Evolutionary conservation across 2,329 filamentous ascomycete genomes (phyloP), one percentile per base, ranked within the genome.

Genomic region (Penicillium palitans): DNA sequence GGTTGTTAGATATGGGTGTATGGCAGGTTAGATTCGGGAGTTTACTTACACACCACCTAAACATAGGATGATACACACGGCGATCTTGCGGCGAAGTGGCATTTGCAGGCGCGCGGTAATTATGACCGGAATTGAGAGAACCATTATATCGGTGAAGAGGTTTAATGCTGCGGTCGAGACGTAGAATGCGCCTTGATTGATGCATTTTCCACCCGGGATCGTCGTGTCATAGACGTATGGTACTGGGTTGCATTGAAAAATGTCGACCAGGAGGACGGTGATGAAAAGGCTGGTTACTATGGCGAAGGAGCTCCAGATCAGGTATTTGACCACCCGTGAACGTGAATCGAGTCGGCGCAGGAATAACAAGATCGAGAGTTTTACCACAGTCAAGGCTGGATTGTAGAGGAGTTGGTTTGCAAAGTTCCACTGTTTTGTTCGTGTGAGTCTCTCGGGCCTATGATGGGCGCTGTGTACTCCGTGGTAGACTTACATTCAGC

Each of bases 341-440:
- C 46, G 68, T n/a, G 61, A 66, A 12, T 71, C 66, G 1, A 73
- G 61, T 31, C 71, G 69, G 9, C 62, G 69, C 24, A 72, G 61
- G 52, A 73, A 73, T 6, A 70, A 13, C 13, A 73, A 57, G 12
- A 73, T 68, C 0, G 70, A 72, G 2, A 69, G 15, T 52, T 73
- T 74, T 15, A 72, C 60, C 25, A 72, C 49, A 4, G 70, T 66
- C 31, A 73, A 59, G 19, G 64, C 62, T 10, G 70, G 66, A 42
- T 70, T 72, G 58, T 73, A 73, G 27, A 73, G 24, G 4, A 72
- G 52, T 47, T 72, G 68, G 40, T 69, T 71, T 21, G 64, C 69
- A 19, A 62, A 68, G 41, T 70, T 65, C 64, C 68, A 68, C 62
- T 67, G 37, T 40, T 47, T 19, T 19, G 3, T 13, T 3, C 25